These are phyloP conservation scores for Pilasporangium apinafurcum DNA, from an alignment of 352 stramenopile species.

Conservation along the genomic window DNA sequence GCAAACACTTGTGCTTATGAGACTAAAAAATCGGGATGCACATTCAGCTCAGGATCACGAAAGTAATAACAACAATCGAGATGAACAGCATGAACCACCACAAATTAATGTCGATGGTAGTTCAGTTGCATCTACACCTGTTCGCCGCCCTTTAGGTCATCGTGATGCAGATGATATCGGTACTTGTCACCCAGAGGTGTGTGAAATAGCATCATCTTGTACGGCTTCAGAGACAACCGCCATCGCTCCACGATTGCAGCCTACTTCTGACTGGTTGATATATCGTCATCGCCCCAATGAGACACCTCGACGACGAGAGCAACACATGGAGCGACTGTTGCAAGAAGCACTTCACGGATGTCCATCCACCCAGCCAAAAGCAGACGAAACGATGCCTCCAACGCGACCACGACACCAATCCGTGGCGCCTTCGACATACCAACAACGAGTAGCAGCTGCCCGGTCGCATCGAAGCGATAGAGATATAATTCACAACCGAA, in stretches of 20 bases:
- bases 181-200: neutral
- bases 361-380: constrained; percentile 4
- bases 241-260: constrained; percentile 12
- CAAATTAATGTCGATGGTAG: no score
- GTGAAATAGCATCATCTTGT: neutral
- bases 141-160: no score
- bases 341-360: constrained; percentile 10
- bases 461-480: constrained; percentile 9
- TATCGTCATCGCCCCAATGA: constrained; percentile 37
- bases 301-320: constrained; percentile 28
- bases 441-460: constrained; percentile 24
- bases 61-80: neutral
- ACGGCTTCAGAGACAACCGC: constrained; percentile 10
- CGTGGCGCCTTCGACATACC: constrained; percentile 26
- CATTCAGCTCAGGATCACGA: neutral
- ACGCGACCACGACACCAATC: constrained; percentile 23
- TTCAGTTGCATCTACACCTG: no score
- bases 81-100: no score
- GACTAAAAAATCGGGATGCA: neutral
- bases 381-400: neutral
- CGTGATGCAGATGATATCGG: neutral
- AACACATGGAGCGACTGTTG: constrained; percentile 41
- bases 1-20: constrained; percentile 1
- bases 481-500: neutral
- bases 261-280: constrained; percentile 55